Percentiles rank a stretch among this genome's conserved stretches.
Conservation (phyloP, 106 monocot genomes). For the Dendrobium chrysotoxum region DNA sequence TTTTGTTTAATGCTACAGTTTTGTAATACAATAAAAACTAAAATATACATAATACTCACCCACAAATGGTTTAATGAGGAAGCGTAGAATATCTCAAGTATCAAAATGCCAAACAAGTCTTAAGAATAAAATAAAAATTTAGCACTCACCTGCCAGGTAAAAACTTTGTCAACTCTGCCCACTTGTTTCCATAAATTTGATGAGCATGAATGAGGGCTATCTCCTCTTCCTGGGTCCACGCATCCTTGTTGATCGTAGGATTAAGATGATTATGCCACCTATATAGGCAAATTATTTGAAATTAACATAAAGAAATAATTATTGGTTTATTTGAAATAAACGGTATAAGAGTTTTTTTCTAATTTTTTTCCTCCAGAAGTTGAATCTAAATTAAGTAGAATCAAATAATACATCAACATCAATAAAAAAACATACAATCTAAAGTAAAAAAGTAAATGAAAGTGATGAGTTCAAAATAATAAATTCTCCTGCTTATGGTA, state of each 20-base stretch:
- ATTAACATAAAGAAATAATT: neutral
- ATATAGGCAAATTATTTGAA: neutral
- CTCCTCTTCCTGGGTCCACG: conserved; percentile 85
- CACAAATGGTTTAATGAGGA: neutral
- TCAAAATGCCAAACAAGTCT: neutral
- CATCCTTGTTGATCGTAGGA: conserved; percentile 61
- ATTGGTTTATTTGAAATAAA: neutral
- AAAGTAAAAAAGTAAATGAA: neutral
- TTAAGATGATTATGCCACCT: conserved; percentile 90
- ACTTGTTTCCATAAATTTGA: conserved; percentile 69
- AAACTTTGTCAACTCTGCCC: conserved; percentile 70
- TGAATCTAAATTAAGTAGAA: neutral
- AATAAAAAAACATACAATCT: neutral
- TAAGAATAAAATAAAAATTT: neutral
- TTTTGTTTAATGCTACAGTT: neutral
- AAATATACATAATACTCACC: neutral
- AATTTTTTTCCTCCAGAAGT: neutral
- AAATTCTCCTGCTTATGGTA: neutral
- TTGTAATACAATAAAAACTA: neutral
- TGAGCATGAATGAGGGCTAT: conserved; percentile 66
- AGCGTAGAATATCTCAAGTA: neutral
- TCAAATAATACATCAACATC: neutral
- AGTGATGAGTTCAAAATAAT: neutral
- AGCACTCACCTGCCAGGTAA: conserved; percentile 58
- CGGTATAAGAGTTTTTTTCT: neutral